These are phyloP conservation scores for Backusella sp. DNA, from an alignment of 192 early-diverging fungal genomes.

Conservation along the genomic window DNA sequence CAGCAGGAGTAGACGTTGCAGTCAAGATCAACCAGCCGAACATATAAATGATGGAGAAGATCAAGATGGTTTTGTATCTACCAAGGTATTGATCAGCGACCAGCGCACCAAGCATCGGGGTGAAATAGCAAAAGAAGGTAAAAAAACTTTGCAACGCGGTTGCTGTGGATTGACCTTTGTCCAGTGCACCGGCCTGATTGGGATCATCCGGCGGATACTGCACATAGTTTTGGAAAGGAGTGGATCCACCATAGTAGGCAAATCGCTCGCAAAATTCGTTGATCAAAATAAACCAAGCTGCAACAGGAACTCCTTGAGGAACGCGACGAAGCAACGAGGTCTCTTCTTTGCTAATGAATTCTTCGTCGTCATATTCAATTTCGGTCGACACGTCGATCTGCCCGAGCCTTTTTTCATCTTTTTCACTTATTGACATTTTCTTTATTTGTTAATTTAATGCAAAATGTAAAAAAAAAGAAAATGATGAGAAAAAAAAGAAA, in stretches of 20 bases:
- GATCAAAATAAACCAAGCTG: conserved; percentile 55
- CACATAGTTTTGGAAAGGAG: conserved; percentile 63
- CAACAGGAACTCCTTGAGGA: conserved; percentile 44
- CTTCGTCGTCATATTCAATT: not conserved
- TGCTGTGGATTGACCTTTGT: conserved; percentile 52
- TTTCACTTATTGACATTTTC: conserved; percentile 1
- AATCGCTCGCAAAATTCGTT: conserved; percentile 64
- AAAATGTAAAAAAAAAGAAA: not conserved
- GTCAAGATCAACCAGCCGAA: conserved; percentile 61
- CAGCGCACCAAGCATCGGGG: conserved; percentile 56
- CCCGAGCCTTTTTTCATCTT: conserved; percentile 1
- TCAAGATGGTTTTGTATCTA: conserved; percentile 67
- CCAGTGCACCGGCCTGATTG: conserved; percentile 44
- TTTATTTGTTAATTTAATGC: not conserved
- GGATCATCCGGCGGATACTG: conserved; percentile 37
- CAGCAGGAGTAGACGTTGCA: conserved; percentile 53
- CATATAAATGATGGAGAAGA: conserved; percentile 66
- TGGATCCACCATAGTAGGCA: conserved; percentile 60
- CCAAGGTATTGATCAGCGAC: conserved; percentile 64
- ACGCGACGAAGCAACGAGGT: conserved; percentile 34
- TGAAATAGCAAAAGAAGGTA: conserved; percentile 64
- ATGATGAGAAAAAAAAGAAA: not conserved
- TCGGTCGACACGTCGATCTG: not conserved
- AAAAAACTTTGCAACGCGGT: conserved; percentile 60
- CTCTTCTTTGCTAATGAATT: not conserved